Percentiles rank a stretch among this genome's conserved stretches.
These are phyloP conservation scores for Lactarius deliciosus DNA, from an alignment of 768 basidiomycete genomes.

Conservation along the genomic window DNA sequence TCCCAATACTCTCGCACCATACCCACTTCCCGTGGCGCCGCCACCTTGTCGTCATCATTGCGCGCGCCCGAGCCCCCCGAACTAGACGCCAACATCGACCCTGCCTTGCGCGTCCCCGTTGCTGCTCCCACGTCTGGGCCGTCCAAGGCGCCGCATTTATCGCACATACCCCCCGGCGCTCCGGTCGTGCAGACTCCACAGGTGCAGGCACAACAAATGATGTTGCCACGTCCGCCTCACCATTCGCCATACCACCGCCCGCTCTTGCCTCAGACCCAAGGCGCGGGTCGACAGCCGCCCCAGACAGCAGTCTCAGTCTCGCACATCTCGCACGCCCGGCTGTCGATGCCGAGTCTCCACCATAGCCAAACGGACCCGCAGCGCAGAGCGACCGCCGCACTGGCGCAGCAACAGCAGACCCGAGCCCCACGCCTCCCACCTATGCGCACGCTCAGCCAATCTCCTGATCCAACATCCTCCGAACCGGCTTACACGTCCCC, in stretches of 20 bases:
- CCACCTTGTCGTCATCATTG: neutral
- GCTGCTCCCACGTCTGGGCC: neutral
- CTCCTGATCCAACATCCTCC: neutral
- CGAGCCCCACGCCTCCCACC: conserved; percentile 19
- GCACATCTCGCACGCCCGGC: neutral
- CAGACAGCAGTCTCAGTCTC: neutral
- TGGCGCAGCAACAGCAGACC: neutral
- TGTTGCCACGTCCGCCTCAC: neutral
- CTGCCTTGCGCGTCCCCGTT: neutral
- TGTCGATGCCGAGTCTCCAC: neutral
- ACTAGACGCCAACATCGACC: conserved; percentile 15
- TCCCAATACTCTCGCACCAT: neutral
- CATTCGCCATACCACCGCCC: neutral
- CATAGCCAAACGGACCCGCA: neutral
- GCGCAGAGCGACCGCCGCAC: neutral
- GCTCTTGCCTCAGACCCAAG: neutral
- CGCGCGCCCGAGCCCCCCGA: neutral
- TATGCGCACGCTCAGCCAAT: conserved; percentile 22
- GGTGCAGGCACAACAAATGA: conserved; percentile 1
- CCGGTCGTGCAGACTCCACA: neutral
- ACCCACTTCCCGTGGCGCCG: neutral
- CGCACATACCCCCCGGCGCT: neutral
- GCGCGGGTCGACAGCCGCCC: neutral
- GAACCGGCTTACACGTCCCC: neutral
- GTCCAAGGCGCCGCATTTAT: neutral